Base-by-base conservation (phyloP, 768 basidiomycete species). In the Scleroderma citrinum region DNA sequence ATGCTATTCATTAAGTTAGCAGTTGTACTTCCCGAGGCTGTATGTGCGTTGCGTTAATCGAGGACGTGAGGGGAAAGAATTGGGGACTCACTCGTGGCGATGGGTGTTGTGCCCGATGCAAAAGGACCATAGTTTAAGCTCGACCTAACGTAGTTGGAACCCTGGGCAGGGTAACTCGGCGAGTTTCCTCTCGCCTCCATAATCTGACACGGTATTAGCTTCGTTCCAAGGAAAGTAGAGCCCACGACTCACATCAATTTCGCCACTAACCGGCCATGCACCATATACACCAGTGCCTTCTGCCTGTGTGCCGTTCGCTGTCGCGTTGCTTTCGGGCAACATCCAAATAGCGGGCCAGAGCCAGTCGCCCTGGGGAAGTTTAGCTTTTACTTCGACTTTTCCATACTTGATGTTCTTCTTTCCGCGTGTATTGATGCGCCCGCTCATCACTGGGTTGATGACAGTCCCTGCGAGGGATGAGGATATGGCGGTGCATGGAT, bases 101-200 rank as follows among this genome's bases (percentile, higher is more conserved):
- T 57, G 2, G 79, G 59, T 0, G 66, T 53, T 37, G 44, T 55
- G 0, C 65, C 65, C 0, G 58, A 52, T 1, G 67, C 58, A 8
- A 79, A 59, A 32, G 78, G 77, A 2, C 88, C 90, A 68, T 84
- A 93, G 63, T 82, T 82, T 19, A 93, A 67, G 29, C 78, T 72
- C 5, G 81, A 75, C 48, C 82, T 70, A 19, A 75, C 71, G 52
- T 68, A 76, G 62, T 76, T 74, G 48, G 67, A 60, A 44, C 76
- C 76, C 55, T 74, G 69, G 0, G 60, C 68, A 10, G 65, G 50
- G 58, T 77, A 72, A 12, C 65, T 62, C n/a, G 69, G 68, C 17
- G 59, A 58, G 63, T 76, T 79, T 20, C 77, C 75, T 57, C 71
- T 76, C 53, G 69, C 81, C 71, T 68, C 80, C 76, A 72, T 71